Evolutionary conservation across 257 asterid species (phyloP), one percentile per base, ranked within the genome.

Genomic region (Penstemon davidsonii): DNA sequence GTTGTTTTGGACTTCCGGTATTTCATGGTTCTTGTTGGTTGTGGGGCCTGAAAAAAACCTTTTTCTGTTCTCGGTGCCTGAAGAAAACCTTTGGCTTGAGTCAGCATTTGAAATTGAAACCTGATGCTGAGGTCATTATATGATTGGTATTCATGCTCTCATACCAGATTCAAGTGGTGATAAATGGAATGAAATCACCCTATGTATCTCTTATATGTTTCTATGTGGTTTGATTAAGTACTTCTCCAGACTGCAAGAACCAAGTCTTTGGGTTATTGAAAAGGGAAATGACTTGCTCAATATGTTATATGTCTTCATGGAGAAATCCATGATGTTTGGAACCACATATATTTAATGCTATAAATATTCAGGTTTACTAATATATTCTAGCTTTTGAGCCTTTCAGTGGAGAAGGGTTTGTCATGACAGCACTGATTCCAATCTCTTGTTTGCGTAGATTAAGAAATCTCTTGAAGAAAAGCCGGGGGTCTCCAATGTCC

Each of bases 381-480:
- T 8, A 25, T 1, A 18, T 56, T 11, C 60, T 5, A 10, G 45
- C 42, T 38, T 18, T 9, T 72, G 15, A 6, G 12, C n/a, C 10
- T 69, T 15, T 43, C 1, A 6, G 50, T 11, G 38, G 41, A 25
- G 60, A 70, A 7, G 61, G 49, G 50, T 57, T 0, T 38, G 15
- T 65, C 61, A 43, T 55, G 37, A 52, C 64, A 18, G 12, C 57
- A 69, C 62, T 69, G 58, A 66, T 44, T 68, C 50, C 37, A 11
- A 18, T 59, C 11, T 59, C 66, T 51, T 43, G 58, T 70, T 49
- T 50, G 52, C 66, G 15, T 73, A 91, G 95, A 62, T 85, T 40
- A 86, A 81, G 83, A 81, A 69, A 67, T 76, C 86, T 18, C 40
- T 33, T 12, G 66, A 77, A 76, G 73, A 43, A 54, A 73, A 57